phyloP scores from a whole-genome alignment of 495 filamentous ascomycete genomes.

The Lasiosphaeria hispida region DNA sequence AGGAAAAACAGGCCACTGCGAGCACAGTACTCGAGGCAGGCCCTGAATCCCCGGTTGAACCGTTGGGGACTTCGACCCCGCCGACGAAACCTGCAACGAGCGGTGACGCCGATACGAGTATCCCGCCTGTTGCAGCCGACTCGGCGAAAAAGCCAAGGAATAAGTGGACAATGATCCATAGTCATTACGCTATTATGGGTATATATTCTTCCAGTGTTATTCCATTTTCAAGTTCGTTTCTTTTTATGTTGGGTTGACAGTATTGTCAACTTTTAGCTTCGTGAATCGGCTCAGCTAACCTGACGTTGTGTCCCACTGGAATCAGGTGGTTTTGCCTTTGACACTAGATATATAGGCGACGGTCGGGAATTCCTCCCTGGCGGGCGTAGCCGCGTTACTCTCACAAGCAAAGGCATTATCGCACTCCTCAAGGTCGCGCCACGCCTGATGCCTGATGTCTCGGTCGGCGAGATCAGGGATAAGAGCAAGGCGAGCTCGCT shows the following conservation, averaged over 20 bases:
- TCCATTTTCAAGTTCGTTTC: too few species aligned
- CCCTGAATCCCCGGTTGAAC: too few species aligned
- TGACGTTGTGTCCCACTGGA: too few species aligned
- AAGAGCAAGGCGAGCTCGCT: constrained; percentile 15
- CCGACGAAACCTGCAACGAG: too few species aligned
- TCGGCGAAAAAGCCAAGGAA: not conserved
- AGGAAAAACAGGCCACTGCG: too few species aligned
- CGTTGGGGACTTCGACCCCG: too few species aligned
- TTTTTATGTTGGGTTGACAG: too few species aligned
- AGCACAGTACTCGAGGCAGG: too few species aligned
- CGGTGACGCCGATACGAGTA: too few species aligned
- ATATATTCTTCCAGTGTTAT: not conserved
- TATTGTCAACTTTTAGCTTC: too few species aligned
- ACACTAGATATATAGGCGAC: not conserved
- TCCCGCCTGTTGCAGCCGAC: too few species aligned
- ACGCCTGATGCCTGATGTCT: constrained; percentile 10
- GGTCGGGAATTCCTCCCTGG: not conserved
- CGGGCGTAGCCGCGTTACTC: not conserved
- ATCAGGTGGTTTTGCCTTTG: constrained; percentile 3
- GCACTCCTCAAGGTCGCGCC: not conserved
- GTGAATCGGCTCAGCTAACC: too few species aligned
- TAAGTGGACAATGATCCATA: not conserved
- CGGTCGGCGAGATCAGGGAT: constrained; percentile 1
- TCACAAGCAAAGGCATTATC: not conserved
- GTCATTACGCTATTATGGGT: constrained; percentile 3